Conservation (phyloP, 225 moss, liverwort and hornwort genomes). For the Asterella californica region DNA sequence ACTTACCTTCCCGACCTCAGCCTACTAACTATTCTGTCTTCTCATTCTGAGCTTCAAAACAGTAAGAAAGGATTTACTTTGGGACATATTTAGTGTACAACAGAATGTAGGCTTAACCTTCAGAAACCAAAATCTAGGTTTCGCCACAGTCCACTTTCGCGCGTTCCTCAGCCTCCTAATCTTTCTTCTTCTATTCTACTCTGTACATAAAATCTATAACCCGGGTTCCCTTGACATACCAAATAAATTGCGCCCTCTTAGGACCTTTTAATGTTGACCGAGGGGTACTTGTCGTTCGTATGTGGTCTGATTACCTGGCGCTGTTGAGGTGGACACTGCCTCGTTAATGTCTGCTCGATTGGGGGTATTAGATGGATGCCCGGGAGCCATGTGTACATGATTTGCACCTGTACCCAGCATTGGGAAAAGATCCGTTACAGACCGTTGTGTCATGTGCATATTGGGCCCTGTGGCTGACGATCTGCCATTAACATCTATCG, state of each 20-base stretch:
- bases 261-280: constrained; percentile 27
- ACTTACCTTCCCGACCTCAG: no score
- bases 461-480: constrained; percentile 18
- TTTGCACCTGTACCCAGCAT: constrained; percentile 29
- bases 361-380: constrained; percentile 17
- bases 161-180: neutral
- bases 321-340: constrained; percentile 23
- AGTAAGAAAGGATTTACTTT: neutral
- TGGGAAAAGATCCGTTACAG: constrained; percentile 28
- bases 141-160: neutral
- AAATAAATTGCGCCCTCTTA: neutral
- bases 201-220: neutral
- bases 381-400: constrained; percentile 30
- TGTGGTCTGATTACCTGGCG: constrained; percentile 24
- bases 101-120: neutral
- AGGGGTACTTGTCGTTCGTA: constrained; percentile 34
- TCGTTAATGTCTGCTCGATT: constrained; percentile 31
- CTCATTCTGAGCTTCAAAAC: neutral
- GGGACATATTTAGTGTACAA: neutral
- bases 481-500: constrained; percentile 27
- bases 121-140: neutral
- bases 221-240: neutral
- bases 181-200: neutral
- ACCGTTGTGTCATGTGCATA: constrained; percentile 28
- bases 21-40: no score